These are phyloP conservation scores for Kwoniella heveanensis DNA, from an alignment of 768 basidiomycete genomes.

Conservation along the genomic window DNA sequence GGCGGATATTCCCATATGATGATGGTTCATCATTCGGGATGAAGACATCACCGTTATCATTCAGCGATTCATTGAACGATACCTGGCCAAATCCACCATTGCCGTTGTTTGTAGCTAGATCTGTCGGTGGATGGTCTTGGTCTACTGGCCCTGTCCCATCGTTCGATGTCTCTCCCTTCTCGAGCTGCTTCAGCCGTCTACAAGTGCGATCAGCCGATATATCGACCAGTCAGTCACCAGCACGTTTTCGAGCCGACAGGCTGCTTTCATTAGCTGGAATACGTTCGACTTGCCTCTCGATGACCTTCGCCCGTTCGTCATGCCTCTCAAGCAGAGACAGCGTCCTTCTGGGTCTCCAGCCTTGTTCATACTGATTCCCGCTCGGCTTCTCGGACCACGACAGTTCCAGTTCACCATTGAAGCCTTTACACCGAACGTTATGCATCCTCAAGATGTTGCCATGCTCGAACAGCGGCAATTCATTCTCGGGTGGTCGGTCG, in stretches of 20 bases:
- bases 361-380: conserved; percentile 23
- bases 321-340: conserved; percentile 12
- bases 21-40: not conserved
- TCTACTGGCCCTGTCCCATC: not conserved
- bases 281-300: conserved; percentile 33
- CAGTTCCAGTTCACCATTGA: conserved; percentile 34
- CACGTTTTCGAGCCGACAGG: no score
- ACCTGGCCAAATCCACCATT: no score
- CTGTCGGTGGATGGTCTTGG: no score
- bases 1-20: not conserved
- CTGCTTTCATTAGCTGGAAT: no score
- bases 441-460: conserved; percentile 32
- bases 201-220: not conserved
- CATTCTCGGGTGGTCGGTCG: conserved; percentile 15
- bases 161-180: conserved; percentile 18
- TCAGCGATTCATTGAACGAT: no score
- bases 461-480: conserved; percentile 5
- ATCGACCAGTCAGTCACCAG: not conserved
- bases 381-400: conserved; percentile 36
- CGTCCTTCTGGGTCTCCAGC: conserved; percentile 21
- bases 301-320: conserved; percentile 30
- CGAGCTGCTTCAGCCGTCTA: conserved; percentile 32
- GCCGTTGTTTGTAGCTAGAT: no score
- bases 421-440: conserved; percentile 35
- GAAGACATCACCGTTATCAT: no score